Conservation (phyloP, 257 asterid genomes). For the Osmanthus fragrans region DNA sequence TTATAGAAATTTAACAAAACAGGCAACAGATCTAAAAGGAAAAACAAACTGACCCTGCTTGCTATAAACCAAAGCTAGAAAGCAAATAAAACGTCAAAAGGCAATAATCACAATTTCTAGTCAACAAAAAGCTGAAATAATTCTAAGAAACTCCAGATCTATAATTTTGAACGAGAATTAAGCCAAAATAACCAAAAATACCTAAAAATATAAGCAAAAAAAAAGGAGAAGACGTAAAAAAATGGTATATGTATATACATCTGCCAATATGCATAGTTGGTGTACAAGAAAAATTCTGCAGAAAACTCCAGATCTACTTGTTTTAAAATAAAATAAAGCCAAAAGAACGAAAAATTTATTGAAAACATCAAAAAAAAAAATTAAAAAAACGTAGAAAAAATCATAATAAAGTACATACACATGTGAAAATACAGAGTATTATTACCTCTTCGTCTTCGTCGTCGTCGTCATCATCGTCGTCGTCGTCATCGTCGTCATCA, state of each 20-base stretch:
- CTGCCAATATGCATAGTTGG: background rate
- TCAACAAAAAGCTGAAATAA: background rate
- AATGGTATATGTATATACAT: background rate
- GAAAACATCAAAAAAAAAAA: background rate
- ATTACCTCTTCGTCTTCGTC: conserved; percentile 53
- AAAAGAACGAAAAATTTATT: background rate
- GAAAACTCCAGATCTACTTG: conserved; percentile 21
- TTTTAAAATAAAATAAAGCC: background rate
- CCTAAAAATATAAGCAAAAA: background rate
- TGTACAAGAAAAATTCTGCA: background rate
- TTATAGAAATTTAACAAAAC: background rate
- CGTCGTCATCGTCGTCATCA: conserved; percentile 20
- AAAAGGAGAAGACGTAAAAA: background rate
- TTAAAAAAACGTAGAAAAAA: background rate
- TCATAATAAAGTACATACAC: background rate
- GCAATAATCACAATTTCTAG: background rate
- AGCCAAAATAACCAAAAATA: background rate
- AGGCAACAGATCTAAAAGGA: background rate
- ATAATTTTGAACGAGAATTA: background rate
- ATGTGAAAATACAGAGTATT: background rate
- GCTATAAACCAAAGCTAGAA: background rate
- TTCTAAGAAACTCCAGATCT: background rate
- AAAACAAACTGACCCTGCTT: background rate
- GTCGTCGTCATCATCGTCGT: conserved; percentile 17
- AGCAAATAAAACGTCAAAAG: too few species aligned